Conservation (phyloP, 345 rosid species). For the Citrus maxima region DNA sequence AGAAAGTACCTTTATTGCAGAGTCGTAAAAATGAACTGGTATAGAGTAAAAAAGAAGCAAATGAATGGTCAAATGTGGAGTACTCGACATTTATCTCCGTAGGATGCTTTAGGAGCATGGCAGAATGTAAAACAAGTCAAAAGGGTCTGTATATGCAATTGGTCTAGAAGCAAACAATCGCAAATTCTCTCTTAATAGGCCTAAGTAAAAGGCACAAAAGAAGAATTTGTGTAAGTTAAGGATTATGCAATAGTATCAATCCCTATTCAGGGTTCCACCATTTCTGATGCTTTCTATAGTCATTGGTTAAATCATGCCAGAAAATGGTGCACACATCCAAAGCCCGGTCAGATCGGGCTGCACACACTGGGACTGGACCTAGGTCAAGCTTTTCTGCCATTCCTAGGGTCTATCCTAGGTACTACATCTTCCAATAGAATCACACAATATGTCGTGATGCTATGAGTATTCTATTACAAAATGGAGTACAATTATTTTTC, state of each 20-base stretch:
- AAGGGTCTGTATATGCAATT: neutral
- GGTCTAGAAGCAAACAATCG: neutral
- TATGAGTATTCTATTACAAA: no score
- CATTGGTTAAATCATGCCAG: neutral
- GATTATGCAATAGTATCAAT: neutral
- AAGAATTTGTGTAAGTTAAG: neutral
- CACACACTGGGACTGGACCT: no score
- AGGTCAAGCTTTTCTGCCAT: no score
- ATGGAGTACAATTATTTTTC: no score
- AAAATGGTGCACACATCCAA: neutral
- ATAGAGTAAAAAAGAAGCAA: neutral
- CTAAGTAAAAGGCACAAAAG: neutral
- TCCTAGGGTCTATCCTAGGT: no score
- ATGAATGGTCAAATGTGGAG: neutral
- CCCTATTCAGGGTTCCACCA: neutral
- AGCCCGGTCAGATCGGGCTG: neutral
- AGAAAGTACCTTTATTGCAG: constrained; percentile 53
- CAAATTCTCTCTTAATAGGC: neutral
- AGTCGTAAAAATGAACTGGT: constrained; percentile 44
- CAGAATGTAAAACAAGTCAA: neutral
- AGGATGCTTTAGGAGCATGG: neutral
- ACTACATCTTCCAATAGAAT: no score
- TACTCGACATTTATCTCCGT: neutral
- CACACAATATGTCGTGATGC: no score
- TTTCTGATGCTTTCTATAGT: neutral